Conservation (phyloP, 2,329 filamentous ascomycete genomes). For the Bipolaris cookei region DNA sequence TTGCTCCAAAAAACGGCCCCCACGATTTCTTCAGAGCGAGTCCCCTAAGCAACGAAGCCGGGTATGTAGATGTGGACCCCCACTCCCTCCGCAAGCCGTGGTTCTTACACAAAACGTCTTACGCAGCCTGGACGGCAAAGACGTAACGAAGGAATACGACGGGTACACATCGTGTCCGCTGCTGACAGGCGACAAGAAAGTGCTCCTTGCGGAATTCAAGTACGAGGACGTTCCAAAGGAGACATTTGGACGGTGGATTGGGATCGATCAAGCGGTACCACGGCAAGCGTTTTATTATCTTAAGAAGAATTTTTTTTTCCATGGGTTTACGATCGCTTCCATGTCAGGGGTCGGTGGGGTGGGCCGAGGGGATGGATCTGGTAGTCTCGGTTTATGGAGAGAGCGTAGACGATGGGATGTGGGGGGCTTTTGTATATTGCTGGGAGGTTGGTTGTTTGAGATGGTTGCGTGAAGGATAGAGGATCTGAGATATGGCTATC, state of each 20-base stretch:
- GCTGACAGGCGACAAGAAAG: conserved; percentile 62
- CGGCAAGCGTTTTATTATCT: conserved; percentile 65
- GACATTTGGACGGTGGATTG: conserved; percentile 62
- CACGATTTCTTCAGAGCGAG: conserved; percentile 47
- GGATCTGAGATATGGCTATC: no score
- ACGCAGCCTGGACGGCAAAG: conserved; percentile 17
- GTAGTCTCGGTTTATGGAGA: background rate
- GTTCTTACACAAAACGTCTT: conserved; percentile 45
- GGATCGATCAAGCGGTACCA: conserved; percentile 64
- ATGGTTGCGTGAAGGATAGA: no score
- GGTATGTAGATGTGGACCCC: conserved; percentile 48
- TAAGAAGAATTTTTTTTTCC: conserved; percentile 72
- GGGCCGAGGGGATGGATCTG: conserved; percentile 61
- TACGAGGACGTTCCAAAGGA: conserved; percentile 68
- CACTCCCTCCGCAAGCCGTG: conserved; percentile 43
- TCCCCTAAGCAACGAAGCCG: conserved; percentile 42
- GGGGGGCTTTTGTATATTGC: no score
- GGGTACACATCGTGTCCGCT: conserved; percentile 52
- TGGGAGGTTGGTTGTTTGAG: no score
- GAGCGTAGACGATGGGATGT: background rate
- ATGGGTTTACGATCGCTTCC: conserved; percentile 66
- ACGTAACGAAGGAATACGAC: conserved; percentile 45
- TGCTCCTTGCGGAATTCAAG: conserved; percentile 69
- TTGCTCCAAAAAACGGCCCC: conserved; percentile 48
- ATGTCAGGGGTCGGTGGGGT: conserved; percentile 68